A percentile compares a stretch with the other conserved stretches of the same genome.
These are phyloP conservation scores for Bacidia gigantensis DNA, from an alignment of 495 filamentous ascomycete species.

Conservation along the genomic window DNA sequence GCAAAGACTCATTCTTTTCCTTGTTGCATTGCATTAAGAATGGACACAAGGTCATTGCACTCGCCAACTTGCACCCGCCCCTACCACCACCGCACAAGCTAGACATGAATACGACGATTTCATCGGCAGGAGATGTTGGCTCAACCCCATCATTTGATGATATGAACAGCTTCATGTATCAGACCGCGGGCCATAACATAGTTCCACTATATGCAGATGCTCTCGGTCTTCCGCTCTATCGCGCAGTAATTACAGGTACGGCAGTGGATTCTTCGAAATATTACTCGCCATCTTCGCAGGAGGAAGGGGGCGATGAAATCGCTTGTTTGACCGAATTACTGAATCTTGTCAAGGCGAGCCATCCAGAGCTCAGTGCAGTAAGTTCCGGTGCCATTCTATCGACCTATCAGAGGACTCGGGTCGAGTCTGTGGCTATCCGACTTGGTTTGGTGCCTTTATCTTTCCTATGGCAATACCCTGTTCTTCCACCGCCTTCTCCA, in stretches of 20 bases:
- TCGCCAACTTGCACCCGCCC: conserved; percentile 73
- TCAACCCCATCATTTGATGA: conserved; percentile 28
- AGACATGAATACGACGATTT: neutral
- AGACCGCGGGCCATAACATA: conserved; percentile 81
- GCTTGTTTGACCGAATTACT: conserved; percentile 72
- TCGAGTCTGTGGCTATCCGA: conserved; percentile 73
- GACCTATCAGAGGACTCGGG: conserved; percentile 86
- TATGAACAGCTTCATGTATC: conserved; percentile 97
- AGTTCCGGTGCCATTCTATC: conserved; percentile 85
- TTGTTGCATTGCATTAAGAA: conserved; percentile 78
- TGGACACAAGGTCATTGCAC: conserved; percentile 72
- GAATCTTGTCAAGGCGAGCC: conserved; percentile 38
- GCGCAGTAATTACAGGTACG: conserved; percentile 53
- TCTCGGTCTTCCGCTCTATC: conserved; percentile 66
- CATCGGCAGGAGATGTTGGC: neutral
- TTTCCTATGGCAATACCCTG: conserved; percentile 82
- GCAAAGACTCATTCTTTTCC: conserved; percentile 92
- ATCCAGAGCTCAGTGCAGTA: conserved; percentile 72
- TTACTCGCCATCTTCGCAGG: conserved; percentile 29
- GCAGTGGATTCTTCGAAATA: conserved; percentile 51
- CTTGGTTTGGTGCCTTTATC: conserved; percentile 67
- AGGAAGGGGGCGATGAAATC: conserved; percentile 54
- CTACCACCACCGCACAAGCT: neutral
- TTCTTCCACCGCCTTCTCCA: conserved; percentile 38
- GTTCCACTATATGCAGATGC: conserved; percentile 74